phyloP scores from a whole-genome alignment of 2,329 filamentous ascomycete genomes.

The Penicillium sp. region DNA sequence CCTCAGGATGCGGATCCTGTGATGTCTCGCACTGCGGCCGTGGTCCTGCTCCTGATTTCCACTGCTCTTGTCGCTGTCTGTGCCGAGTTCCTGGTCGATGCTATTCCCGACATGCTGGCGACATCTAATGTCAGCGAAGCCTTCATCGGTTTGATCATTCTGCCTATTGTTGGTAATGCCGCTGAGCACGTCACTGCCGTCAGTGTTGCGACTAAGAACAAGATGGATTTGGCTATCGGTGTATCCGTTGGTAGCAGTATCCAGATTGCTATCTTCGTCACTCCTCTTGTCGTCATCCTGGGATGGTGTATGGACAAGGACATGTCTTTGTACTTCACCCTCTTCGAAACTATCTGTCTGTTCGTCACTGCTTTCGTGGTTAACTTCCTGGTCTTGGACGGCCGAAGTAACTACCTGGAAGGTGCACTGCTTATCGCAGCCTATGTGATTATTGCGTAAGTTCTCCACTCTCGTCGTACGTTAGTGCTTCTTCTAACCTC shows the following conservation, averaged over 20 bases:
- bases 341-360: slow-evolving; percentile 67
- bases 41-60: slow-evolving; percentile 56
- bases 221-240: slow-evolving; percentile 81
- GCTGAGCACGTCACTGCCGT: slow-evolving; percentile 81
- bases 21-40: slow-evolving; percentile 60
- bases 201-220: slow-evolving; percentile 78
- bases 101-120: slow-evolving; percentile 68
- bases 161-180: slow-evolving; percentile 82
- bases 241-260: slow-evolving; percentile 79
- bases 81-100: slow-evolving; percentile 72
- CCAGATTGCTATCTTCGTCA: slow-evolving; percentile 76
- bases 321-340: slow-evolving; percentile 66
- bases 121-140: slow-evolving; percentile 65
- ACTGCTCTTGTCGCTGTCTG: slow-evolving; percentile 62
- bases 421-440: slow-evolving; percentile 73
- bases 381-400: slow-evolving; percentile 83
- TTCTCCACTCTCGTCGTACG: background rate
- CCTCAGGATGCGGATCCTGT: slow-evolving; percentile 21
- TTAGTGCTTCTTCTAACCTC: background rate
- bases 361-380: slow-evolving; percentile 83
- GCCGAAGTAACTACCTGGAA: slow-evolving; percentile 80
- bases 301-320: slow-evolving; percentile 73
- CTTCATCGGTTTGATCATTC: slow-evolving; percentile 76
- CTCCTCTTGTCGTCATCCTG: slow-evolving; percentile 73
- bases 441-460: slow-evolving; percentile 73